phyloP scores from a whole-genome alignment of 1,284 basidiomycete genomes.

The Sporisorium iseilematis-ciliati region DNA sequence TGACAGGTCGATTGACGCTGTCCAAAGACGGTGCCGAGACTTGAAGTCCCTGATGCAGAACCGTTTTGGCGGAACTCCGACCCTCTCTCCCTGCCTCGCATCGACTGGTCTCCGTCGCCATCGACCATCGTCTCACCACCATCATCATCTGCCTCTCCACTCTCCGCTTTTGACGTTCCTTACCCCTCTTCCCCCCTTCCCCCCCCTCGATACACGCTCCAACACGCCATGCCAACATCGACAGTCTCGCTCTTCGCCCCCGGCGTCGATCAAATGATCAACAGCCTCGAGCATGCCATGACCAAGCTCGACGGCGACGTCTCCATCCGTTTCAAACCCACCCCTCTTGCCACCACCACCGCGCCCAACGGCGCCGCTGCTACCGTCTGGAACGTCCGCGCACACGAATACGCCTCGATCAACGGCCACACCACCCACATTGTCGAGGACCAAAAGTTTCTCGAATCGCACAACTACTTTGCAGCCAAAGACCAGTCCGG shows the following conservation, averaged over 20 bases:
- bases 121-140: not conserved
- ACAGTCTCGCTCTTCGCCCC: constrained; percentile 44
- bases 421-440: constrained; percentile 29
- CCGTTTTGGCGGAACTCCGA: constrained; percentile 11
- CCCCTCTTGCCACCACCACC: constrained; percentile 40
- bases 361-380: constrained; percentile 39
- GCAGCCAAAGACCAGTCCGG: constrained; percentile 24
- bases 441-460: constrained; percentile 37
- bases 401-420: constrained; percentile 42
- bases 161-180: not conserved
- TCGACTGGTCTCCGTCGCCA: not conserved
- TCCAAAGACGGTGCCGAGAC: not conserved
- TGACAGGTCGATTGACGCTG: not conserved
- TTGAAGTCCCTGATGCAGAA: not conserved
- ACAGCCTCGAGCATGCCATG: constrained; percentile 17
- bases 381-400: constrained; percentile 48
- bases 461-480: constrained; percentile 46
- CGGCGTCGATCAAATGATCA: constrained; percentile 43
- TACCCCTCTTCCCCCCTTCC: not conserved
- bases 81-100: not conserved
- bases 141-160: not conserved
- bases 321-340: constrained; percentile 23
- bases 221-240: constrained; percentile 7
- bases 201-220: not conserved
- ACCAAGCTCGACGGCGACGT: constrained; percentile 29